Evolutionary conservation across 345 rosid genomes (phyloP), one percentile per base, ranked within the genome.

Genomic region (Populus ilicifolia): DNA sequence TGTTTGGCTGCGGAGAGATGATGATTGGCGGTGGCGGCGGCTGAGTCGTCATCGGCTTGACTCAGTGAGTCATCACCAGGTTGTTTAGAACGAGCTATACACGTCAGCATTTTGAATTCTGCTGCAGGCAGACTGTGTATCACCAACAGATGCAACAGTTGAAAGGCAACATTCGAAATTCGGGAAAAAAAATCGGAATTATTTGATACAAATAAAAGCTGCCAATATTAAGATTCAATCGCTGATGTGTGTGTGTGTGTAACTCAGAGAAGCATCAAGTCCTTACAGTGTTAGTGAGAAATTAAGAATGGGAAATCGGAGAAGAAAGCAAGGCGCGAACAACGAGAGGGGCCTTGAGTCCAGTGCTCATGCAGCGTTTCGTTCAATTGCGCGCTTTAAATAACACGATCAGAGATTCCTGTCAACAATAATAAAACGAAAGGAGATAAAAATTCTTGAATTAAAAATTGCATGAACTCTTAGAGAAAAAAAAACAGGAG

Each of bases 31-130:
- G 88, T 50, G 74, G 79, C 85, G 3, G 89, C 71, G 73, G 77
- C 86, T 1, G 85, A 83, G 68, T 87, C 88, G 25, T 88, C 92
- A 48, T 41, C 71, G 10, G 83, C 82, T 75, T 87, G 97, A 86
- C 82, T 84, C 70, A 83, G 39, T 0, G 94, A 83, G 72, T 91
- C 97, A 65, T 89, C 97, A 50, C 88, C 91, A 69, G 90, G 85
- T 85, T 88, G 94, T 88, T 90, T 93, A 2, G 96, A 85, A 39
- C 96, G 96, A 84, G 97, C 90, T 81, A 96, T 90, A 87, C 99
- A 93, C 80, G 99, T 96, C 84, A 96, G 87, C 99, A 93, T 86
- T 81, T 84, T 75, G 62, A 69, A 70, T 68, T 59, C 41, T 11
- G 67, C 36, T 14, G n/a, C 61, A 10, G 33, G 61, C 61, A 0